A percentile compares a stretch with the other conserved stretches of the same genome.
phyloP scores from a whole-genome alignment of 306 rosid species.

The Sicyos edulis region DNA sequence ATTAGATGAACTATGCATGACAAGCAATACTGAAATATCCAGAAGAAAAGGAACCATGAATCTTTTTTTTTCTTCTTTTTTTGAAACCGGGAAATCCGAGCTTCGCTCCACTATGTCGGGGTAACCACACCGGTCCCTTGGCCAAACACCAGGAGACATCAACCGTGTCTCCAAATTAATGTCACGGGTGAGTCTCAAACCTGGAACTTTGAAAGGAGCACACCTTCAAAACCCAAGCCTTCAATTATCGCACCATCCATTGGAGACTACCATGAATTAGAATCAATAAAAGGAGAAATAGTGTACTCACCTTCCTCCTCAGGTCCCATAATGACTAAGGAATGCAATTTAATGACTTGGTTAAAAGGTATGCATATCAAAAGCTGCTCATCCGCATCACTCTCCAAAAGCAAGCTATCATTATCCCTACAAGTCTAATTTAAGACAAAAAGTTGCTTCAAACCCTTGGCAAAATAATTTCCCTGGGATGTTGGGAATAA shows the following conservation, averaged over 20 bases:
- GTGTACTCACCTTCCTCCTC: conserved; percentile 75
- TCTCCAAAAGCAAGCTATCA: conserved; percentile 82
- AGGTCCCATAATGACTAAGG: conserved; percentile 65
- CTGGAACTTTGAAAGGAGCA: too few relatives aligned
- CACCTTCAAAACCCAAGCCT: too few relatives aligned
- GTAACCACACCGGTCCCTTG: too few relatives aligned
- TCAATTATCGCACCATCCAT: too few relatives aligned
- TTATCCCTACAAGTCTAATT: conserved; percentile 85
- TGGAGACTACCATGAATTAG: background rate
- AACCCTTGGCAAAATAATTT: background rate
- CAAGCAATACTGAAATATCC: background rate
- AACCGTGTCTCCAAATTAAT: too few relatives aligned
- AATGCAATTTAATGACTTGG: conserved; percentile 75
- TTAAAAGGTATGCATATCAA: conserved; percentile 79
- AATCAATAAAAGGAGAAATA: background rate
- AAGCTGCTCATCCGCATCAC: conserved; percentile 98
- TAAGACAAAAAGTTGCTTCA: conserved; percentile 5
- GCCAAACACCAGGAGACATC: too few relatives aligned
- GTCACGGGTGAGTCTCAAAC: too few relatives aligned
- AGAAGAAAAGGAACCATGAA: background rate
- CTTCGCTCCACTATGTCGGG: too few relatives aligned
- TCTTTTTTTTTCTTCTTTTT: too few relatives aligned
- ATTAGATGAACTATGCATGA: background rate
- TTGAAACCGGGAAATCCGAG: too few relatives aligned
- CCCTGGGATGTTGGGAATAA: background rate